Evolutionary conservation across 208 protist genomes (phyloP), one percentile per base, ranked within the genome.

Genomic region (Novymonas esmeraldas): DNA sequence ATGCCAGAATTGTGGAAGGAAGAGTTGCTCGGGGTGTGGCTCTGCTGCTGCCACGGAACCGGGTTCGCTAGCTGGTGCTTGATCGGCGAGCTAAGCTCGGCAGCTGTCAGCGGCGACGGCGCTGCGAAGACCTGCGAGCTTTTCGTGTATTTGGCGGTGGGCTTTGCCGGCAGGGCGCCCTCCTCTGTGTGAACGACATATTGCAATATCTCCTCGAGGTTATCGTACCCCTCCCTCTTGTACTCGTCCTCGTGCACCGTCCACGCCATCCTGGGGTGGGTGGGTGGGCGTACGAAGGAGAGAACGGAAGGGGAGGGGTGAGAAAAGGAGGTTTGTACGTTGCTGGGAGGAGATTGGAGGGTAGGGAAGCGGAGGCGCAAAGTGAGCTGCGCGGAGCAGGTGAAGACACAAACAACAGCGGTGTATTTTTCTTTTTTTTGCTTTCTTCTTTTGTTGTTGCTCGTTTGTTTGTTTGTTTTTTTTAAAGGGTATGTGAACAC

Each of bases 191-290:
- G 60, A 16, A 74, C 58, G 34, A 76, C 76, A 6, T 81, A 62
- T 39, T 83, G 76, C 48, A 85, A 44, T 13, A 87, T 70, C 55
- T 82, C 83, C 55, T 81, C 64, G 41, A 85, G 24, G 70, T 88
- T 85, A 9, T 55, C 24, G 70, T 70, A 72, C 28, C 78, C 81
- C n/a, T 78, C 73, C 44, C 51, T 76, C 50, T 56, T 85, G 76
- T 90, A 90, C 60, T 92, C 87, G 52, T 95, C 85, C 48, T 95
- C 87, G 56, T 93, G 90, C 50, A 95, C 90, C 49, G 87, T 93
- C 90, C 87, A 95, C 54, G 89, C 79, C 81, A 61, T 61, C 26
- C 22, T n/a, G n/a, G n/a, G n/a, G n/a, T n/a, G n/a, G n/a, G n/a
- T n/a, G n/a, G n/a, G n/a, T n/a, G n/a, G n/a, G n/a, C n/a, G n/a